phyloP scores from a whole-genome alignment of 345 rosid species.

The Eucalyptus pumila region DNA sequence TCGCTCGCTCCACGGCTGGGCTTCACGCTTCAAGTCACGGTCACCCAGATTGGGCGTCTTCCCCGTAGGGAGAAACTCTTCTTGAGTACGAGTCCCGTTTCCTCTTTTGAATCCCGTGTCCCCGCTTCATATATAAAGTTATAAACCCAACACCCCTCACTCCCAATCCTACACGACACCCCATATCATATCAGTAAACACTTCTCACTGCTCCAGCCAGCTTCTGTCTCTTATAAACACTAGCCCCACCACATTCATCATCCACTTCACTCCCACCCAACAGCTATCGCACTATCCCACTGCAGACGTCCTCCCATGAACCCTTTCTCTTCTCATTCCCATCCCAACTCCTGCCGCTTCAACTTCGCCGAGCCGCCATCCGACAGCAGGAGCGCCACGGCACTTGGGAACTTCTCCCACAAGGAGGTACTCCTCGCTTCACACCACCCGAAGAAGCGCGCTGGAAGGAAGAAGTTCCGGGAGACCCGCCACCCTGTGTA shows the following conservation, averaged over 20 bases:
- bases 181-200: too few species aligned
- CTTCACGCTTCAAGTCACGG: too few species aligned
- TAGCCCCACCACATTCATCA: background rate
- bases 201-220: background rate
- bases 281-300: background rate
- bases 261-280: background rate
- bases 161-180: background rate
- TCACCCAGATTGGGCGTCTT: background rate
- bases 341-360: background rate
- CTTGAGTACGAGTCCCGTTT: too few species aligned
- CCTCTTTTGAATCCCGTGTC: too few species aligned
- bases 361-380: background rate
- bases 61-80: background rate
- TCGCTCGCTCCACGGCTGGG: too few species aligned
- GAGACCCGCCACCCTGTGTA: constrained; percentile 87
- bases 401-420: constrained; percentile 15
- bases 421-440: constrained; percentile 51
- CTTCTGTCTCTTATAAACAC: background rate
- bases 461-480: constrained; percentile 73
- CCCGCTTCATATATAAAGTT: too few species aligned
- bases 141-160: background rate
- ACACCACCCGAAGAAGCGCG: constrained; percentile 57
- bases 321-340: background rate
- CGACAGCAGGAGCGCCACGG: background rate
- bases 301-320: background rate